A percentile compares a stretch with the other conserved stretches of the same genome.
These are phyloP conservation scores for Zygosaccharomyces gambellarensis DNA, from an alignment of 805 yeast species.

Conservation along the genomic window DNA sequence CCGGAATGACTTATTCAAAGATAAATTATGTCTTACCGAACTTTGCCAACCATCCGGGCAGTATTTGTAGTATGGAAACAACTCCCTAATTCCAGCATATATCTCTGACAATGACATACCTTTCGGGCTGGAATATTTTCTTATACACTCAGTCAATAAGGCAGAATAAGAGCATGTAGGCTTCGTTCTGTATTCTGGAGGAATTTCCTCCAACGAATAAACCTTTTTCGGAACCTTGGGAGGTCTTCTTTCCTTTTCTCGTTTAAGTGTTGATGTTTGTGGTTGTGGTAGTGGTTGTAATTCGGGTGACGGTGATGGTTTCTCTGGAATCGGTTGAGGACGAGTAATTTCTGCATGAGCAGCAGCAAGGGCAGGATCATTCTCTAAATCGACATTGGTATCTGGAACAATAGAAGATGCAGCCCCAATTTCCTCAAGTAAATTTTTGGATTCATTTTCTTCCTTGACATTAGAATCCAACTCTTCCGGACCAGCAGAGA, in stretches of 20 bases:
- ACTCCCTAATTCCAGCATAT: constrained; percentile 76
- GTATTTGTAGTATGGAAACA: constrained; percentile 86
- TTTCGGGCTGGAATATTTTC: constrained; percentile 56
- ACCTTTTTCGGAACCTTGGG: constrained; percentile 55
- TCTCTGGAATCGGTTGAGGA: constrained; percentile 40
- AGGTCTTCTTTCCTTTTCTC: constrained; percentile 42
- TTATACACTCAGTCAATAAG: constrained; percentile 72
- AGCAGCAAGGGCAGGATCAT: constrained; percentile 8
- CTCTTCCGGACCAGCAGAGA: constrained; percentile 15
- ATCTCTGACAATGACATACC: constrained; percentile 85
- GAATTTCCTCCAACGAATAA: constrained; percentile 79
- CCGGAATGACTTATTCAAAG: constrained; percentile 78
- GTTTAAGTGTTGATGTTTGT: constrained; percentile 39
- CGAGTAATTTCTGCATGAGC: constrained; percentile 4
- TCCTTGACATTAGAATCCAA: constrained; percentile 11
- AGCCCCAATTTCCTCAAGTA: constrained; percentile 8
- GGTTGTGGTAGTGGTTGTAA: constrained; percentile 35
- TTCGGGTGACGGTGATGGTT: constrained; percentile 18
- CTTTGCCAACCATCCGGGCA: constrained; percentile 99
- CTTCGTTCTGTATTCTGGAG: constrained; percentile 77
- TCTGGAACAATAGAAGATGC: constrained; percentile 8
- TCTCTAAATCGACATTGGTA: constrained; percentile 28
- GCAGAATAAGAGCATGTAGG: constrained; percentile 80
- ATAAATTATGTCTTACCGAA: constrained; percentile 83
- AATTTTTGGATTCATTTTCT: constrained; percentile 11